Percentiles rank a stretch among this genome's conserved stretches.
Conservation (phyloP, 1,284 basidiomycete species). For the Sanghuangporus baumii region DNA sequence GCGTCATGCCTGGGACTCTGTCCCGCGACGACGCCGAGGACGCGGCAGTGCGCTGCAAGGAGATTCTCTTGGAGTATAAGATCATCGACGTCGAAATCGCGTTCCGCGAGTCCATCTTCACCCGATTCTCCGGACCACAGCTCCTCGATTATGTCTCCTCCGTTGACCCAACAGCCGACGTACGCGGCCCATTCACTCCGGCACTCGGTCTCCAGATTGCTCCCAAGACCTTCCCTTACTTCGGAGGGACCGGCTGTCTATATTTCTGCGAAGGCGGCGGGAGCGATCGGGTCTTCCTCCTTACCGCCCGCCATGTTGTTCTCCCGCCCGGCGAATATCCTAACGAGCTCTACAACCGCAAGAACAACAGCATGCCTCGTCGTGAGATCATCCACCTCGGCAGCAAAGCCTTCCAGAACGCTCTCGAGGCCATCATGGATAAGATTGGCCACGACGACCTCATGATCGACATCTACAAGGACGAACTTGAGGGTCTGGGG, state of each 20-base stretch:
- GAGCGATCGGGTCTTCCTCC: conserved; percentile 31
- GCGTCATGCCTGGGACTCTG: conserved; percentile 31
- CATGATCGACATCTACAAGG: conserved; percentile 4
- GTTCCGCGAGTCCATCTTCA: conserved; percentile 31
- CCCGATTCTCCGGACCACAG: conserved; percentile 22
- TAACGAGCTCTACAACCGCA: conserved; percentile 9
- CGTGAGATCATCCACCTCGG: conserved; percentile 28
- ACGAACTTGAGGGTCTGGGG: conserved; percentile 20
- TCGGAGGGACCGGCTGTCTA: conserved; percentile 31
- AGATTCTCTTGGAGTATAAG: conserved; percentile 28
- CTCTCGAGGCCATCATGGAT: conserved; percentile 28
- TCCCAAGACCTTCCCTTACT: conserved; percentile 23
- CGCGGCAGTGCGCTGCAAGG: conserved; percentile 32
- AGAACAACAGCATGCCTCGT: conserved; percentile 24
- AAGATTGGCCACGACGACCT: conserved; percentile 20
- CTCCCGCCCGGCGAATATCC: conserved; percentile 10
- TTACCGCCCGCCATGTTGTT: conserved; percentile 36
- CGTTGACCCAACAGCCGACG: conserved; percentile 23
- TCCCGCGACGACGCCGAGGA: conserved; percentile 31
- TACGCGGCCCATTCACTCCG: conserved; percentile 28
- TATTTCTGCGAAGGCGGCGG: conserved; percentile 34
- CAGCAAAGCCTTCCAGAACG: conserved; percentile 27
- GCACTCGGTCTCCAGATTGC: conserved; percentile 29
- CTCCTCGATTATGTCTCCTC: conserved; percentile 23
- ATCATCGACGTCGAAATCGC: conserved; percentile 34